phyloP scores from a whole-genome alignment of 768 basidiomycete species.

The Termitomyces sp. region DNA sequence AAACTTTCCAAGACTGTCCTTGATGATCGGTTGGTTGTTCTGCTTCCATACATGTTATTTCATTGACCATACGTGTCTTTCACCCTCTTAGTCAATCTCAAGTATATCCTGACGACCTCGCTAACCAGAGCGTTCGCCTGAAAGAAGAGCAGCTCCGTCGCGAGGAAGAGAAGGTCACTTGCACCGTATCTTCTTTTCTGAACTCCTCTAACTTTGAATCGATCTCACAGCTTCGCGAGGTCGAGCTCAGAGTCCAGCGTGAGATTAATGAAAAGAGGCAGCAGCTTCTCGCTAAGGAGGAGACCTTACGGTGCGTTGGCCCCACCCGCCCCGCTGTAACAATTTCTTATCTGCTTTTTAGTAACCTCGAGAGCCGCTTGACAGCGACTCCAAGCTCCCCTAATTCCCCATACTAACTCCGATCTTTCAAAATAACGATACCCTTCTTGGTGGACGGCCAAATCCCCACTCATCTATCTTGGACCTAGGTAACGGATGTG shows the following conservation, averaged over 20 bases:
- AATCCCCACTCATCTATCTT: constrained; percentile 12
- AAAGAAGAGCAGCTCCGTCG: constrained; percentile 89
- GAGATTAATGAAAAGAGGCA: constrained; percentile 89
- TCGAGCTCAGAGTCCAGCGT: constrained; percentile 82
- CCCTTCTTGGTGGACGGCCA: constrained; percentile 3
- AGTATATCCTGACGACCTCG: constrained; percentile 83
- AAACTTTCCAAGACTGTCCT: constrained; percentile 73
- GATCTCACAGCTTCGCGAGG: constrained; percentile 68
- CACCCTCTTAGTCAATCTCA: constrained; percentile 52
- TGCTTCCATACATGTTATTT: neutral
- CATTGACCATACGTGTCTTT: neutral
- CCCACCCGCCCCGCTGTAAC: too few relatives aligned
- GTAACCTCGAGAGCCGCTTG: constrained; percentile 60
- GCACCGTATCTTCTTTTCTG: neutral
- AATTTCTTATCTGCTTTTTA: constrained; percentile 18
- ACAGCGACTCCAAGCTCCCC: constrained; percentile 44
- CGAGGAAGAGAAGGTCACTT: constrained; percentile 76
- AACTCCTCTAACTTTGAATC: constrained; percentile 2
- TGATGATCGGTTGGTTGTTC: constrained; percentile 46
- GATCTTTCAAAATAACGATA: constrained; percentile 7
- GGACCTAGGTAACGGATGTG: constrained; percentile 17
- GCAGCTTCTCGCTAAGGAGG: constrained; percentile 84
- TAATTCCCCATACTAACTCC: constrained; percentile 13
- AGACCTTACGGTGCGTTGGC: constrained; percentile 58
- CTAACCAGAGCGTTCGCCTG: constrained; percentile 79